A percentile compares a stretch with the other conserved stretches of the same genome.
Evolutionary conservation across 306 rosid species (phyloP).

Genomic region (Sechiopsis laciniata): DNA sequence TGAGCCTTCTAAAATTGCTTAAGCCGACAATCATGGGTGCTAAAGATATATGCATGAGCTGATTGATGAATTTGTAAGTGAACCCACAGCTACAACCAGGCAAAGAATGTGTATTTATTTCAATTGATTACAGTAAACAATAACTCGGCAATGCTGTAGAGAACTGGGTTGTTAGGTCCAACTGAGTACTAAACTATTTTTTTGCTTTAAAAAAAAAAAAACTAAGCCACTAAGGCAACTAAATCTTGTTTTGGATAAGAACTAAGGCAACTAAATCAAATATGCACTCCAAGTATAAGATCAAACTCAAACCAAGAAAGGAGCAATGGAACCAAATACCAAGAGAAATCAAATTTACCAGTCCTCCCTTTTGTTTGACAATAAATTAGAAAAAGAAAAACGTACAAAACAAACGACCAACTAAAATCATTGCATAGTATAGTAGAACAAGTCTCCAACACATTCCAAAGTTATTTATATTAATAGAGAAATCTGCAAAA

Average conservation of each 20-base stretch:
- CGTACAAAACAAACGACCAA: no score
- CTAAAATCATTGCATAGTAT: not conserved
- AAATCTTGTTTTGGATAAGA: no score
- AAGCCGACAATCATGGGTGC: not conserved
- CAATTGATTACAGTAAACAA: not conserved
- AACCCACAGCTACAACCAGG: not conserved
- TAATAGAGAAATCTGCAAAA: not conserved
- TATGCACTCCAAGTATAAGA: not conserved
- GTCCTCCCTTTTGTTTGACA: not conserved
- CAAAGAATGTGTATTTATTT: not conserved
- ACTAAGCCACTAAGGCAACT: no score
- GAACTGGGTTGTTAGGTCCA: not conserved
- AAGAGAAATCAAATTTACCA: not conserved
- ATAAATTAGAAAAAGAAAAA: not conserved
- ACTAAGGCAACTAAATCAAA: not conserved
- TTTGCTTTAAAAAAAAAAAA: no score
- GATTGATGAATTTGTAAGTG: not conserved
- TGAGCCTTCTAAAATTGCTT: slow-evolving; percentile 3
- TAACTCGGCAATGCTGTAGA: not conserved
- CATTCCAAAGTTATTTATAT: not conserved
- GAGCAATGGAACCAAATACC: not conserved
- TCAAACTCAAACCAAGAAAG: not conserved
- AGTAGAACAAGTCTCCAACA: not conserved
- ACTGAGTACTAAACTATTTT: not conserved
- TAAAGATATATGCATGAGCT: not conserved